Evolutionary conservation across 1,284 basidiomycete genomes (phyloP), one percentile per base, ranked within the genome.

Genomic region (Tremellales sp.): DNA sequence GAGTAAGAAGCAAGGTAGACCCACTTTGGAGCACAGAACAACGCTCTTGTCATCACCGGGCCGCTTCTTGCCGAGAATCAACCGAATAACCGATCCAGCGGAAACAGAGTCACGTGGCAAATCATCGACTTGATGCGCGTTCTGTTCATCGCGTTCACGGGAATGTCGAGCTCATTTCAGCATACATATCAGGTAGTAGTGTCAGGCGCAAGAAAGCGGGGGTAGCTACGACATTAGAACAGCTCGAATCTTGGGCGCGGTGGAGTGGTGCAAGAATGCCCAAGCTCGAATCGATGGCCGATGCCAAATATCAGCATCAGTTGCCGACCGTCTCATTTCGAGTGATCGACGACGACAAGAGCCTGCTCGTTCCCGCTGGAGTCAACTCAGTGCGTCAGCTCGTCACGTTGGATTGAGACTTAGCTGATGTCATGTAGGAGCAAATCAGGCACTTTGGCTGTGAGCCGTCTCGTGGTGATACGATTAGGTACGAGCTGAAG

Each of bases 251-350:
- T n/a, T n/a, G n/a, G n/a, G n/a, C n/a, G n/a, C n/a, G n/a, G n/a
- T n/a, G n/a, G n/a, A n/a, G n/a, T n/a, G n/a, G n/a, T n/a, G n/a
- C n/a, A n/a, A n/a, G 13, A 5, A 36, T 36, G 33, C 33, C 33
- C 15, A 36, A 58, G 21, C 53, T 67, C 37, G 59, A 64, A 27
- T 52, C 59, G 4, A 43, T 53, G n/a, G 57, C 59, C 17, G 67
- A 66, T 37, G 58, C 33, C 33, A 36, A 15, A n/a, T 36, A 36
- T 15, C 50, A 55, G 39, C 53, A 56, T 39, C 62, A 67, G 44
- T 55, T 75, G 3, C 73, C 73, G 8, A 67, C 57, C 19, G 72
- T 73, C 37, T 70, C 67, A 1, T 75, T 70, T 46, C 60, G 70
- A 26, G 49, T 73, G 36, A 54, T 75, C 41, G 62, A 56, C 3